These are phyloP conservation scores for Chalciporus pseudorubinellus DNA, from an alignment of 768 basidiomycete species.

Conservation along the genomic window DNA sequence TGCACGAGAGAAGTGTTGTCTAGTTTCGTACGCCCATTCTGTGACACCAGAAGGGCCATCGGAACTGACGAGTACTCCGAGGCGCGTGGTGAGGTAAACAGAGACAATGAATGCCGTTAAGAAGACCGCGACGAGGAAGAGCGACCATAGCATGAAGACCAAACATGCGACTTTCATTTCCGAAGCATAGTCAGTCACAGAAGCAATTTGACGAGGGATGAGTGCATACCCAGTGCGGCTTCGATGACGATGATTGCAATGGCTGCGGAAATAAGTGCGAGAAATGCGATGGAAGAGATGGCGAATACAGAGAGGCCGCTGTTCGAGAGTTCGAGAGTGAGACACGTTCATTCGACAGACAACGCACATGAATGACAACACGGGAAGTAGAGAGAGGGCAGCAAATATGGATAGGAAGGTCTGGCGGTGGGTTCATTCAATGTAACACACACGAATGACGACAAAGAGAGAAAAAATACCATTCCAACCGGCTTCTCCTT, in stretches of 20 bases:
- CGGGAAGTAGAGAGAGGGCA: conserved; percentile 34
- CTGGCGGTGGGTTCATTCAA: conserved; percentile 24
- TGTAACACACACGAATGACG: background rate
- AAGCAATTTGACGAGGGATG: background rate
- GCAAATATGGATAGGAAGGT: conserved; percentile 41
- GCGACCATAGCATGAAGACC: conserved; percentile 30
- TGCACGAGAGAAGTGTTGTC: conserved; percentile 16
- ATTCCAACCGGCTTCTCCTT: conserved; percentile 24
- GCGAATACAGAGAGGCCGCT: conserved; percentile 37
- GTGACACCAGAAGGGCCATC: conserved; percentile 31
- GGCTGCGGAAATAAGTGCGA: conserved; percentile 36
- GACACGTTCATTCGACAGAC: conserved; percentile 7
- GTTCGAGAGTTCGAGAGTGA: background rate
- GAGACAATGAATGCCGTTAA: conserved; percentile 30
- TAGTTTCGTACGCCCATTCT: conserved; percentile 32
- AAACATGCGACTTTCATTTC: conserved; percentile 33
- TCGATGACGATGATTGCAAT: conserved; percentile 34
- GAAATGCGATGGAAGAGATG: conserved; percentile 34
- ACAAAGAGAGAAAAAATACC: conserved; percentile 12
- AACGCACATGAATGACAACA: conserved; percentile 41
- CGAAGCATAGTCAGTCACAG: conserved; percentile 1
- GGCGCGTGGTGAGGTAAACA: conserved; percentile 34
- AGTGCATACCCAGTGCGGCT: conserved; percentile 24
- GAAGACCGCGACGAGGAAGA: conserved; percentile 34
- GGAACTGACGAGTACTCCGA: conserved; percentile 34